Base-by-base conservation (phyloP, 116 monocot genomes). In the Dioscorea cayenensis region DNA sequence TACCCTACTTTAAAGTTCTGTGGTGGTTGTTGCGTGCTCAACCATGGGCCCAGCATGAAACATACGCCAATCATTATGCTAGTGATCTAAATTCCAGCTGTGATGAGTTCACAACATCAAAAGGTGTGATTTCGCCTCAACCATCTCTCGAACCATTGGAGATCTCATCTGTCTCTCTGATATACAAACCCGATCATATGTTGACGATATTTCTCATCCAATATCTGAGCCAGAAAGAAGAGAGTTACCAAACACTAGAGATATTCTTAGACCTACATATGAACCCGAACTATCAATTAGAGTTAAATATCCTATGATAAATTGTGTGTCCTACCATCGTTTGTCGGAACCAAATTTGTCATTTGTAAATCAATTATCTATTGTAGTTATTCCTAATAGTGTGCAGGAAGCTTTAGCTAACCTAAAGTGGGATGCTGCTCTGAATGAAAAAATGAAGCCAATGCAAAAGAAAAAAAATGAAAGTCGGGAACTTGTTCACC, bases 391-490 rank as follows among this genome's bases (percentile, higher is more conserved):
- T 70, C 69, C 62, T 76, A 76, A 50, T n/a, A 64, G 36, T 70
- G 49, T 77, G 38, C 61, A 36, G 19, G 28, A 71, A 77, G 77
- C 50, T 22, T 65, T 63, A 58, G 28, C 1, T 35, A 49, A 79
- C 21, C 60, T 69, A 35, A 74, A 22, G 16, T 74, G 69, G 69
- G 66, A 73, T 38, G 51, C 6, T 20, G 63, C 62, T 64, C 73
- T 70, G 63, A 71, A 71, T 66, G 51, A 74, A 22, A 65, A 77
- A 35, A 77, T 77, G 77, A 58, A 71, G 16, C 43, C 77, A 18
- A 17, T 77, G 12, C 43, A 71, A 60, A n/a, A n/a, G n/a, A n/a
- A n/a, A n/a, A 65, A 65, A 21, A 71, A 71, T 58, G 16, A 70
- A 65, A 65, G 32, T 11, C 60, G 64, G 77, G 52, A 71, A 37